Percentiles rank a stretch among this genome's conserved stretches.
Conservation (phyloP, 768 basidiomycete species). For the Dioszegia hungarica region DNA sequence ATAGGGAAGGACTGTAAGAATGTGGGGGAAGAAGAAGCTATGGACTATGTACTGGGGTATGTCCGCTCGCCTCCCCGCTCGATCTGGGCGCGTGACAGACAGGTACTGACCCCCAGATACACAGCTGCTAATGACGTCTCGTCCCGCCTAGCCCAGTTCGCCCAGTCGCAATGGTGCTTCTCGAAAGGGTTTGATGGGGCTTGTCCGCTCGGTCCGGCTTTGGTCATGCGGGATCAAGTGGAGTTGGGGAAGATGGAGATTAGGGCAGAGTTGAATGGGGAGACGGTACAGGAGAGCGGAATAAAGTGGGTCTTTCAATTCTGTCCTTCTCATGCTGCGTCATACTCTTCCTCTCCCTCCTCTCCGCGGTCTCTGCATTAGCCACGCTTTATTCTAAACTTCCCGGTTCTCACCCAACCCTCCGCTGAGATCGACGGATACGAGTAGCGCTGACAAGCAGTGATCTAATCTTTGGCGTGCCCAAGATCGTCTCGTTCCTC, state of each 20-base stretch:
- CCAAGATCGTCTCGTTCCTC: slow-evolving; percentile 57
- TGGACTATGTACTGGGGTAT: slow-evolving; percentile 77
- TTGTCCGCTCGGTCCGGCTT: slow-evolving; percentile 71
- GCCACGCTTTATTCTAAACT: no score
- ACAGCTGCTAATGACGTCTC: slow-evolving; percentile 56
- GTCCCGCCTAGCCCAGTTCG: slow-evolving; percentile 75
- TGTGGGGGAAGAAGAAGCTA: slow-evolving; percentile 71
- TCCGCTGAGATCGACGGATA: no score
- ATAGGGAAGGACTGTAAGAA: slow-evolving; percentile 76
- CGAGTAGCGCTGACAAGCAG: slow-evolving; percentile 49
- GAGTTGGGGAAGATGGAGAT: slow-evolving; percentile 65
- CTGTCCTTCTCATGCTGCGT: no score
- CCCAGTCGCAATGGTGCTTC: slow-evolving; percentile 79
- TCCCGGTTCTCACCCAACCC: no score
- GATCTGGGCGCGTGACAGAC: no score
- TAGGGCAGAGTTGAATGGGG: slow-evolving; percentile 63
- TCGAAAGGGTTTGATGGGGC: slow-evolving; percentile 76
- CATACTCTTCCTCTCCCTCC: no score
- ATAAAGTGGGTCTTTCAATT: slow-evolving; percentile 69
- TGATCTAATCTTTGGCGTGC: slow-evolving; percentile 74
- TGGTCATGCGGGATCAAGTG: slow-evolving; percentile 61
- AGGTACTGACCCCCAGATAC: no score
- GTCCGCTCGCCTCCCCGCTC: neutral
- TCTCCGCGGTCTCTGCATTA: no score
- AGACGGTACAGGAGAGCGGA: slow-evolving; percentile 66